Percentiles rank a stretch among this genome's conserved stretches.
Evolutionary conservation across 1,284 basidiomycete species (phyloP).

Genomic region (Puccinia hordei): DNA sequence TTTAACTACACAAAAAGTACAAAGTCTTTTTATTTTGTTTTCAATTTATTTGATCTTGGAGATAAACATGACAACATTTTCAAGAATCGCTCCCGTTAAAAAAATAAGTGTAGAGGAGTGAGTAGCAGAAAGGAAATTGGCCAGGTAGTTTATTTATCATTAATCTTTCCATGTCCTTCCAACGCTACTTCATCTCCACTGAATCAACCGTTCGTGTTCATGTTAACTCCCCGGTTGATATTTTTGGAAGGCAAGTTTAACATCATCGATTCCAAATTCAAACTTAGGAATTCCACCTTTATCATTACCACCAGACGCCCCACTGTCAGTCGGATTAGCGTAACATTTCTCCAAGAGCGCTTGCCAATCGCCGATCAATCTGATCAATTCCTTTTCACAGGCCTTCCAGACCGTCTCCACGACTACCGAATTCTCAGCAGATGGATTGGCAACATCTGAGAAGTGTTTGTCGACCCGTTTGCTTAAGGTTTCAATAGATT

Average conservation of each 20-base stretch:
- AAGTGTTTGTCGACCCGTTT: constrained; percentile 97
- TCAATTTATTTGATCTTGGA: too few relatives aligned
- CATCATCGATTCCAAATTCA: constrained; percentile 74
- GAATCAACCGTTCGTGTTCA: too few relatives aligned
- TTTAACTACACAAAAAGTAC: neutral
- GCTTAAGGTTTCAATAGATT: constrained; percentile 75
- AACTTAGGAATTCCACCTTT: constrained; percentile 64
- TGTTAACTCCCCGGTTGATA: constrained; percentile 30
- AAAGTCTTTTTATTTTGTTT: too few relatives aligned
- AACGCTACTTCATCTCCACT: too few relatives aligned
- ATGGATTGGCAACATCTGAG: constrained; percentile 64
- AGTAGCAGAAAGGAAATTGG: too few relatives aligned
- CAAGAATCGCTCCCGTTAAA: too few relatives aligned
- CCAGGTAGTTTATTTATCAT: too few relatives aligned
- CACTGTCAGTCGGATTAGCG: constrained; percentile 56
- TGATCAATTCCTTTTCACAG: constrained; percentile 76
- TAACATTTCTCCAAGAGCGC: constrained; percentile 76
- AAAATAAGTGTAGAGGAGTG: neutral
- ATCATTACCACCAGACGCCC: neutral
- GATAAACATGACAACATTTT: too few relatives aligned
- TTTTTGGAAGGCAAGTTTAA: constrained; percentile 69
- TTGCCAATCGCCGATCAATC: constrained; percentile 71
- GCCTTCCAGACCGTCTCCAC: constrained; percentile 82
- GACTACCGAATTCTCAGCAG: constrained; percentile 69
- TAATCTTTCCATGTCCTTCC: too few relatives aligned